Percentiles rank a stretch among this genome's conserved stretches.
phyloP scores from a whole-genome alignment of 2,329 filamentous ascomycete genomes.

The Eutypella sp. region DNA sequence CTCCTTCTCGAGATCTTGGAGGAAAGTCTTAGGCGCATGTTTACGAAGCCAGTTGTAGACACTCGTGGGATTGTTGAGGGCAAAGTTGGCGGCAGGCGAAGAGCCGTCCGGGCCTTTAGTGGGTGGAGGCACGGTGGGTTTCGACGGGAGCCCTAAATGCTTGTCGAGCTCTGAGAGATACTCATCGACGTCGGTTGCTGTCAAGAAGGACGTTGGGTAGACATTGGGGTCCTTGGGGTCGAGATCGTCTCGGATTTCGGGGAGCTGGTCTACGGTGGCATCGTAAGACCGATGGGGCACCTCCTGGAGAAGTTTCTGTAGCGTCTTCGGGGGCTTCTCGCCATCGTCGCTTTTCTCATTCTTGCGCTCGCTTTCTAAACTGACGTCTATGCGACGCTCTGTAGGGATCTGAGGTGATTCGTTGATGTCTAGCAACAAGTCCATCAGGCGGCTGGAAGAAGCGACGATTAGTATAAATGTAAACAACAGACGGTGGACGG shows the following conservation, averaged over 20 bases:
- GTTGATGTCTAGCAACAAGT: constrained; percentile 87
- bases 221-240: constrained; percentile 45
- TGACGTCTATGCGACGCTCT: constrained; percentile 69
- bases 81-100: constrained; percentile 37
- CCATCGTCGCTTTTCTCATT: constrained; percentile 35
- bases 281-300: constrained; percentile 48
- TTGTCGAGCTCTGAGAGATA: constrained; percentile 64
- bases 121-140: constrained; percentile 48
- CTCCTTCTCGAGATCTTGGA: constrained; percentile 64
- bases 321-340: constrained; percentile 40
- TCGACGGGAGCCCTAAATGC: constrained; percentile 38
- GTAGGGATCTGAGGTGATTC: constrained; percentile 71
- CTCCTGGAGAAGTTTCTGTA: constrained; percentile 45
- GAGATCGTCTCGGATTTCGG: constrained; percentile 49
- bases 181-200: constrained; percentile 66
- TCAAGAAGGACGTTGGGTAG: constrained; percentile 62
- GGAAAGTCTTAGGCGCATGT: constrained; percentile 77
- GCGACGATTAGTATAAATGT: constrained; percentile 13
- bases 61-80: constrained; percentile 75
- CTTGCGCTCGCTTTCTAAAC: constrained; percentile 37
- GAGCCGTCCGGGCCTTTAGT: constrained; percentile 29
- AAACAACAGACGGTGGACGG: constrained; percentile 5
- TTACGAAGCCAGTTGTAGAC: constrained; percentile 94
- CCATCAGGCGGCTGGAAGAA: constrained; percentile 68
- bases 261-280: constrained; percentile 58